These are phyloP conservation scores for Aspergillus ostianus DNA, from an alignment of 495 filamentous ascomycete species.

Conservation along the genomic window DNA sequence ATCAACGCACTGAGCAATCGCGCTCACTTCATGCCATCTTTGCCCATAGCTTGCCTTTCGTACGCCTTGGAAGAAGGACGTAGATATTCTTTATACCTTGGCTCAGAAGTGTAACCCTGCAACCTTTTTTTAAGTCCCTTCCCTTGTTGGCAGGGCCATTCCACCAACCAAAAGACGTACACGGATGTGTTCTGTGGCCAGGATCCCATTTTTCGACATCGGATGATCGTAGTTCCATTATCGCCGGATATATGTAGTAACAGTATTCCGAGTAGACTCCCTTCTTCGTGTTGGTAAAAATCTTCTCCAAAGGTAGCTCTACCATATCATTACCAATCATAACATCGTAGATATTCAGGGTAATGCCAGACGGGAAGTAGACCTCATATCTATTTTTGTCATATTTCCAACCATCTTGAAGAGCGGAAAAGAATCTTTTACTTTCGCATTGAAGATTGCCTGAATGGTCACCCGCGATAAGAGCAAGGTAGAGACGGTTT, in stretches of 20 bases:
- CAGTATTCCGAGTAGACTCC: conserved; percentile 9
- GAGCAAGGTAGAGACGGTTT: conserved; percentile 8
- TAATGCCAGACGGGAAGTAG: conserved; percentile 6
- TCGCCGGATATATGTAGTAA: conserved; percentile 1
- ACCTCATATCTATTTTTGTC: conserved; percentile 1
- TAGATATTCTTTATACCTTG: no score
- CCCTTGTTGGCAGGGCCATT: not conserved
- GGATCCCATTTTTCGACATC: not conserved
- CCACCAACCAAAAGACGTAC: not conserved
- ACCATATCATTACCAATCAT: not conserved
- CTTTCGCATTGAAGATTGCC: conserved; percentile 5
- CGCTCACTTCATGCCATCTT: no score
- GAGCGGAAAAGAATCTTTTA: conserved; percentile 2
- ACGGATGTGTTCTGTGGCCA: no score
- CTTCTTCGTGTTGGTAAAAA: conserved; percentile 6
- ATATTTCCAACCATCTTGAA: conserved; percentile 5
- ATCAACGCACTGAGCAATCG: no score
- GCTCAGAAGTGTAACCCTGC: not conserved
- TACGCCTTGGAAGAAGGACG: no score
- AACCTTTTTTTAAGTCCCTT: not conserved
- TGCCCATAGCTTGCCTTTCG: no score
- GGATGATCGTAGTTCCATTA: not conserved
- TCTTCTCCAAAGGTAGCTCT: conserved; percentile 1
- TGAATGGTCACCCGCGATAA: conserved; percentile 10
- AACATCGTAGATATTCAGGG: conserved; percentile 5